phyloP scores from a whole-genome alignment of 192 early-diverging fungal species.

The Mortierella hygrophila region DNA sequence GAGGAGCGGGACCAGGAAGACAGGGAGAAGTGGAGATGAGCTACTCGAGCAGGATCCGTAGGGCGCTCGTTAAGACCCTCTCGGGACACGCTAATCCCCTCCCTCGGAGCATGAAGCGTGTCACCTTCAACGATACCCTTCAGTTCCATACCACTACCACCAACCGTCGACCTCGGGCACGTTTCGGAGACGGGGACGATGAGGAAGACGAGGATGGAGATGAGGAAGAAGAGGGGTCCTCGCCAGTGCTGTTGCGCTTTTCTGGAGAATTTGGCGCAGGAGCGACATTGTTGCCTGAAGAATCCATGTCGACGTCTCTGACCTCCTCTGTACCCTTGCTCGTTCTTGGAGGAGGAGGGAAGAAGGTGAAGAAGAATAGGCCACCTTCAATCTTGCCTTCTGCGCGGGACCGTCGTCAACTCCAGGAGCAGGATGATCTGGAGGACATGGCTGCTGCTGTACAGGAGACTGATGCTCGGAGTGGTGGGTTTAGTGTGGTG shows the following conservation, averaged over 20 bases:
- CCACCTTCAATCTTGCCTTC: background rate
- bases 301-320: background rate
- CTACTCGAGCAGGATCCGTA: background rate
- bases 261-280: background rate
- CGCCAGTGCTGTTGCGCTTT: background rate
- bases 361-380: background rate
- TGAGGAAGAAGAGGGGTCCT: background rate
- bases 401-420: background rate
- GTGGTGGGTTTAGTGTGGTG: background rate
- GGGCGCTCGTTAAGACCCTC: background rate
- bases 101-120: background rate
- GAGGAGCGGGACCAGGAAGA: background rate
- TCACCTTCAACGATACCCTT: background rate
- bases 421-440: background rate
- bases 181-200: background rate
- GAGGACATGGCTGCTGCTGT: too few species aligned
- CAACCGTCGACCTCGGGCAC: background rate
- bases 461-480: background rate
- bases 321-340: background rate
- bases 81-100: background rate
- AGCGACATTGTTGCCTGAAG: background rate
- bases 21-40: background rate
- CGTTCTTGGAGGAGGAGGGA: background rate
- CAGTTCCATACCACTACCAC: background rate
- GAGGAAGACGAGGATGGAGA: background rate